phyloP scores from a whole-genome alignment of 345 rosid genomes.

The Streptanthus diversifolius region DNA sequence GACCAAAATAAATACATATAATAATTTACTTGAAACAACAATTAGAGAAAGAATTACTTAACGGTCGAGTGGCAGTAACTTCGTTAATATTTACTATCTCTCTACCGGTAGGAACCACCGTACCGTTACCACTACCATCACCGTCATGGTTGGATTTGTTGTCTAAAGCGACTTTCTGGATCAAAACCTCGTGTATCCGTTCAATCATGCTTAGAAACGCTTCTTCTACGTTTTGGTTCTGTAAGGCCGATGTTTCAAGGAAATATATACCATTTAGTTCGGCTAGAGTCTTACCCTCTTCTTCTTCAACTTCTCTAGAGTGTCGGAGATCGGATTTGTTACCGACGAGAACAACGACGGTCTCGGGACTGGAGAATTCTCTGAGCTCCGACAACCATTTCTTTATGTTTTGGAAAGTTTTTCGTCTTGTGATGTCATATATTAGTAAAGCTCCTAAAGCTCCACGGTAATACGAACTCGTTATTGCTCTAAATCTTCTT shows the following conservation, averaged over 20 bases:
- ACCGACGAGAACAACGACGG: conserved; percentile 69
- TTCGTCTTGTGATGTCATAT: conserved; percentile 65
- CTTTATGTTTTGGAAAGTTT: conserved; percentile 48
- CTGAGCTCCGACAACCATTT: conserved; percentile 74
- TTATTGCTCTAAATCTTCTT: conserved; percentile 77
- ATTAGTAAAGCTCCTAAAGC: conserved; percentile 75
- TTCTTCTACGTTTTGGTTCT: conserved; percentile 64
- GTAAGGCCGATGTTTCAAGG: conserved; percentile 72
- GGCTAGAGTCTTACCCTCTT: conserved; percentile 56
- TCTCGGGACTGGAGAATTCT: conserved; percentile 47
- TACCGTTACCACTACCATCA: not conserved
- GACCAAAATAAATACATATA: too few relatives aligned
- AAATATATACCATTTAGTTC: conserved; percentile 56
- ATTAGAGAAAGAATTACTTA: conserved; percentile 30
- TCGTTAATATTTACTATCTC: conserved; percentile 48
- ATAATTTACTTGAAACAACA: conserved; percentile 46
- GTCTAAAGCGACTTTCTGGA: conserved; percentile 45
- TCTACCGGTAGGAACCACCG: conserved; percentile 41
- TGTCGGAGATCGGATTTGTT: conserved; percentile 58
- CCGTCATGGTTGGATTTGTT: conserved; percentile 42
- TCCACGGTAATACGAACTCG: conserved; percentile 85
- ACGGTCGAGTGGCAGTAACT: conserved; percentile 69
- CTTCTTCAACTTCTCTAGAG: conserved; percentile 51
- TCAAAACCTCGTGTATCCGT: conserved; percentile 47
- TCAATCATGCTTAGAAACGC: conserved; percentile 66